Conservation (phyloP, 352 stramenopile species). For the Phytophthora sp. region DNA sequence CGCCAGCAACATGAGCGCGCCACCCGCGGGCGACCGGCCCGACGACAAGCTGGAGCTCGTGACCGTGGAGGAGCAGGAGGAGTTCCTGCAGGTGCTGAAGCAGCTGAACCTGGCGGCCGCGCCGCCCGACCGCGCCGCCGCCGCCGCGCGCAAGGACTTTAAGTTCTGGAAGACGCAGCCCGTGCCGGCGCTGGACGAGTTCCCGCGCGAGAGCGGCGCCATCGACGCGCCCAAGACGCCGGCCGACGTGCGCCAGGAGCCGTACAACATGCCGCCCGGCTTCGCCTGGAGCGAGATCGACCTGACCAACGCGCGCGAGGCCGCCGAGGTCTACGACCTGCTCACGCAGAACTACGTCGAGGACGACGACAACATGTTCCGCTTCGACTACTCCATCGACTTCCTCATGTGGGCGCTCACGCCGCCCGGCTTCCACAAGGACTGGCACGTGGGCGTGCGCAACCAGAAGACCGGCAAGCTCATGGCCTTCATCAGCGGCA, state of each 20-base stretch:
- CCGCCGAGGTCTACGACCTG: constrained; percentile 96
- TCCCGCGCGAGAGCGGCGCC: constrained; percentile 83
- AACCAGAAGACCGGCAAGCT: constrained; percentile 94
- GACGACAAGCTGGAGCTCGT: constrained; percentile 50
- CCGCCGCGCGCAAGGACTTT: constrained; percentile 64
- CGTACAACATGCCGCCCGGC: constrained; percentile 96
- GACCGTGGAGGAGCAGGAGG: constrained; percentile 71
- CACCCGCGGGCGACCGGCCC: constrained; percentile 5
- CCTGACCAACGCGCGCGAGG: constrained; percentile 79
- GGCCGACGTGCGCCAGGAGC: constrained; percentile 91
- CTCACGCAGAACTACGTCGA: constrained; percentile 99
- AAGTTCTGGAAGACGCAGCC: constrained; percentile 96
- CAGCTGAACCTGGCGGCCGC: constrained; percentile 58
- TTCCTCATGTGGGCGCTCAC: constrained; percentile 95
- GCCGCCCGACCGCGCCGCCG: constrained; percentile 14
- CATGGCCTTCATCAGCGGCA: constrained; percentile 97
- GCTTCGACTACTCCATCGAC: constrained; percentile 92
- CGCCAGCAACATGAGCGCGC: too few species aligned
- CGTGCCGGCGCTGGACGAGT: constrained; percentile 75
- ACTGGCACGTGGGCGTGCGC: constrained; percentile 97
- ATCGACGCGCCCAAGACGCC: constrained; percentile 94
- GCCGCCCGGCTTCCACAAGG: constrained; percentile 91
- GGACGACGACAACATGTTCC: constrained; percentile 99
- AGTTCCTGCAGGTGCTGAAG: constrained; percentile 73
- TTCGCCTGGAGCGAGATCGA: constrained; percentile 96